Evolutionary conservation across 202 grass and related monocot species (phyloP).

Genomic region (Schoenoplectus triqueter): DNA sequence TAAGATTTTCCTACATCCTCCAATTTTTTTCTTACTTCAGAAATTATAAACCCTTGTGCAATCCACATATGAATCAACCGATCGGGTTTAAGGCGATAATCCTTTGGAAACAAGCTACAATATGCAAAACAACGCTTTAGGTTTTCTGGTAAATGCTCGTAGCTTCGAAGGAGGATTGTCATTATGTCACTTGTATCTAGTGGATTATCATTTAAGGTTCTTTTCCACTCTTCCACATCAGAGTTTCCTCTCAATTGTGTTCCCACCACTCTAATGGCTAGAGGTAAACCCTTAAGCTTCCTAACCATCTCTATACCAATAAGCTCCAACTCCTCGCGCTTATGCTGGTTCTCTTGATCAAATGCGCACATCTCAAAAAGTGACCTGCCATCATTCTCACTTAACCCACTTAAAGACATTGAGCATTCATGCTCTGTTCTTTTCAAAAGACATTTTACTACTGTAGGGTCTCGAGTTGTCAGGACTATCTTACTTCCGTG

Average conservation of each 20-base stretch:
- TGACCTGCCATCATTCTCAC: conserved; percentile 4
- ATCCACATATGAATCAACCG: conserved; percentile 56
- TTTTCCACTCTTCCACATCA: background rate
- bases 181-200: conserved; percentile 2
- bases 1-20: conserved; percentile 43
- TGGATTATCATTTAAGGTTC: background rate
- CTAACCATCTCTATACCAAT: conserved; percentile 18
- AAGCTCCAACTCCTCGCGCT: background rate
- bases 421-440: background rate
- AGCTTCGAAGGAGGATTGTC: background rate
- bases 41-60: conserved; percentile 48
- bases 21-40: conserved; percentile 24
- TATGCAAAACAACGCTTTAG: conserved; percentile 46
- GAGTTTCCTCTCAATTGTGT: background rate
- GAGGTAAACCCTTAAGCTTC: conserved; percentile 10
- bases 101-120: conserved; percentile 62
- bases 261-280: conserved; percentile 29
- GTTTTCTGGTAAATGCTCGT: background rate
- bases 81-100: conserved; percentile 49
- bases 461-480: background rate
- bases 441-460: background rate
- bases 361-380: conserved; percentile 24
- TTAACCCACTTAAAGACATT: background rate
- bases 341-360: background rate
- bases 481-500: background rate